Evolutionary conservation across 1,284 basidiomycete genomes (phyloP).

Genomic region (Melampsora americana): DNA sequence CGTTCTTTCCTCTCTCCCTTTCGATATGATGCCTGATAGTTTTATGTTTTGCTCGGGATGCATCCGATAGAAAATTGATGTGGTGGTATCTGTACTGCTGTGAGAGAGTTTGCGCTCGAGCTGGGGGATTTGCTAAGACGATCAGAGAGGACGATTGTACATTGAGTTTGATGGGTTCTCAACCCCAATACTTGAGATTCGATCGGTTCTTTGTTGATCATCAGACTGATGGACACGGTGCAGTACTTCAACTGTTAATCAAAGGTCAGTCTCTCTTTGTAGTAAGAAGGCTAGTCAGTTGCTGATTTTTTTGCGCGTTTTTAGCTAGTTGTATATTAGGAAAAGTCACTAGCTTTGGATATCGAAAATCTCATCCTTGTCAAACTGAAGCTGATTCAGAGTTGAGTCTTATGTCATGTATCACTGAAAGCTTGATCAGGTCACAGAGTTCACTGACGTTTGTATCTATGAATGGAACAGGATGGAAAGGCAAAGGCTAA

Average conservation of each 20-base stretch:
- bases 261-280: conserved; percentile 16
- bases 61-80: conserved; percentile 17
- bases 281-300: too few relatives aligned
- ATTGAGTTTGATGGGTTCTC: neutral
- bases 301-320: neutral
- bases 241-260: conserved; percentile 27
- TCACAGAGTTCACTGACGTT: neutral
- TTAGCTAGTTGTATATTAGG: conserved; percentile 18
- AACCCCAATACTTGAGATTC: neutral
- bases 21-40: neutral
- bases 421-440: too few relatives aligned
- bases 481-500: conserved; percentile 12
- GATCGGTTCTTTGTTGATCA: conserved; percentile 25
- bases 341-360: conserved; percentile 28
- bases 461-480: neutral
- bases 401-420: conserved; percentile 17
- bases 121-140: conserved; percentile 33
- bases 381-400: conserved; percentile 9
- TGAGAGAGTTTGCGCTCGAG: conserved; percentile 34
- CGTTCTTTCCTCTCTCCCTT: neutral
- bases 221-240: conserved; percentile 10
- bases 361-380: conserved; percentile 35
- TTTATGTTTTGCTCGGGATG: neutral
- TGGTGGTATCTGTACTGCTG: conserved; percentile 45
- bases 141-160: conserved; percentile 27